Base-by-base conservation (phyloP, 257 asterid species). In the Rhazya stricta region DNA sequence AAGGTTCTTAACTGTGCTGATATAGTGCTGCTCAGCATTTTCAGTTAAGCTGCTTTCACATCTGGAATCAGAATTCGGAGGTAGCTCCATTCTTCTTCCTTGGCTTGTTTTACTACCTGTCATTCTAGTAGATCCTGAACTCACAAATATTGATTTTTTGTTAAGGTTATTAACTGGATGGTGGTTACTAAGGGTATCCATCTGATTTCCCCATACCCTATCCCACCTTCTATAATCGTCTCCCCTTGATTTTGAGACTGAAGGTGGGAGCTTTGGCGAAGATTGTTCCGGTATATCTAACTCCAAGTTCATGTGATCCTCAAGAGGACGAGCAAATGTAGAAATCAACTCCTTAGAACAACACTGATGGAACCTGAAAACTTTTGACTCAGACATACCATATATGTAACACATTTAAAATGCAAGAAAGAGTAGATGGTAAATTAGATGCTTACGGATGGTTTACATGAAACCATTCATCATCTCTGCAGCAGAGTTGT, bases 161-260 rank as follows among this genome's bases (percentile, higher is more conserved):
- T 74, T 78, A 41, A 76, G 62, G 69, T 45, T 72, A 48, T 74
- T 75, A 41, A 63, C 56, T 3, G 69, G 73, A 76, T 72, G 79
- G 54, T 63, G 79, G 76, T 75, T 68, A 74, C 71, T 74, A 46
- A 76, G 62, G 34, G 65, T 67, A 50, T 70, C 61, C 4, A 11
- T 78, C 39, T 54, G 57, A 42, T 76, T 69, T 63, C 69, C 73
- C 51, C 67, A 71, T 54, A 56, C 83, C 80, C 72, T 69, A 57
- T 80, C 66, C 63, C 57, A 56, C 76, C 74, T 86, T 66, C 69
- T 76, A 74, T 51, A 79, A 60, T 82, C 77, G 65, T 79, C 79
- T 39, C 87, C 88, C 72, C 90, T 82, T 67, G 83, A 80, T 75
- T 81, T 86, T 75, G 85, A 79, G 25, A 86, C 84, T 23, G 86